Evolutionary conservation across 345 rosid genomes (phyloP).

Genomic region (Sonneratia alba): DNA sequence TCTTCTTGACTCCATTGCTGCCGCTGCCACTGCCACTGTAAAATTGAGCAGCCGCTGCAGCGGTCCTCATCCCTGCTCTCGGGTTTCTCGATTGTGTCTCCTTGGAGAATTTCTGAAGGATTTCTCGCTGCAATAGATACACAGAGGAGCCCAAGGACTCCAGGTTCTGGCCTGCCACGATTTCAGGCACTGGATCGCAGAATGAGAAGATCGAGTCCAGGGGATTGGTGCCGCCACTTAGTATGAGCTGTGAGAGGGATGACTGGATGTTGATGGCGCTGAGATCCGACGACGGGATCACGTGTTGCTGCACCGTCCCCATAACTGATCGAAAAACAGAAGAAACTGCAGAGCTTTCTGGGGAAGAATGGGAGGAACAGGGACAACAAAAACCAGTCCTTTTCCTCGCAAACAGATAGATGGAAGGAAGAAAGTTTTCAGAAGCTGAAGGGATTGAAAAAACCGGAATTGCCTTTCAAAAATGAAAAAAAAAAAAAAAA

Average conservation of each 20-base stretch:
- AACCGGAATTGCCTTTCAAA: no score
- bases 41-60: conserved; percentile 19
- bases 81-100: conserved; percentile 6
- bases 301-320: conserved; percentile 20
- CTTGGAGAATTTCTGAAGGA: conserved; percentile 46
- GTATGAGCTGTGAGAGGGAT: conserved; percentile 60
- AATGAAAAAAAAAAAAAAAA: no score
- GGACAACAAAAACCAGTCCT: neutral
- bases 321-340: conserved; percentile 1
- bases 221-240: conserved; percentile 67
- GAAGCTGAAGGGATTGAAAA: neutral
- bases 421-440: neutral
- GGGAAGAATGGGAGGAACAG: neutral
- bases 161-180: neutral
- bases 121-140: conserved; percentile 75
- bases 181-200: conserved; percentile 19
- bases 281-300: conserved; percentile 7
- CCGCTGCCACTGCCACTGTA: conserved; percentile 3
- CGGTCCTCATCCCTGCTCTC: conserved; percentile 9
- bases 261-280: conserved; percentile 30
- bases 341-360: neutral
- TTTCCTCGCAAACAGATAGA: neutral
- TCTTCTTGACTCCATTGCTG: conserved; percentile 32
- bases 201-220: conserved; percentile 74
- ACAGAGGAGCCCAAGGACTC: conserved; percentile 65